These are phyloP conservation scores for Erysimum cheiri DNA, from an alignment of 441 rosid genomes.

Conservation along the genomic window DNA sequence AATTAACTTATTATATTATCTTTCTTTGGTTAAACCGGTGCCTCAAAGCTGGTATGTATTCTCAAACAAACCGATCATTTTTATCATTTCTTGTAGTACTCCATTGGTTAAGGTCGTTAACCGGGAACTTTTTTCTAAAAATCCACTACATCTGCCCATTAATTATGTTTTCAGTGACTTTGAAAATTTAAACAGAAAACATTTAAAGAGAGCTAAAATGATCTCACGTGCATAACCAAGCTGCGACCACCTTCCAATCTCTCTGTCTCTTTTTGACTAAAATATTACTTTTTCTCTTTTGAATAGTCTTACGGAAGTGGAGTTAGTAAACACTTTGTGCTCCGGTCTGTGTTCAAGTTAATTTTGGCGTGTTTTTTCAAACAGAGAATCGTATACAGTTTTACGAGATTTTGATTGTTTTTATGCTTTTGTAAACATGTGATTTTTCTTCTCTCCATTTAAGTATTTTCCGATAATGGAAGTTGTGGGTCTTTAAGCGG, in stretches of 20 bases:
- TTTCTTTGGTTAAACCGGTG: constrained; percentile 1
- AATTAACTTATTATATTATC: too few relatives aligned
- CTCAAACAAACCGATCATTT: not conserved
- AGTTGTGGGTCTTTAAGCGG: constrained; percentile 15
- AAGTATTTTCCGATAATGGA: not conserved
- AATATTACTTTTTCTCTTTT: not conserved
- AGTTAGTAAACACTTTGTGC: constrained; percentile 41
- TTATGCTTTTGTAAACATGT: constrained; percentile 17
- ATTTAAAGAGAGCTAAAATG: not conserved
- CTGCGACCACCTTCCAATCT: constrained; percentile 7
- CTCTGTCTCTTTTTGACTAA: constrained; percentile 17
- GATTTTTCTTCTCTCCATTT: not conserved
- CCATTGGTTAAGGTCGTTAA: constrained; percentile 13
- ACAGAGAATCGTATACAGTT: constrained; percentile 26
- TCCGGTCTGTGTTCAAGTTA: constrained; percentile 34
- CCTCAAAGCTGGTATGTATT: not conserved
- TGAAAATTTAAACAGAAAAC: not conserved
- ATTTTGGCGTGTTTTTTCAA: constrained; percentile 37
- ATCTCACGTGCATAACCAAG: constrained; percentile 43
- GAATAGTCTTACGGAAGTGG: constrained; percentile 35
- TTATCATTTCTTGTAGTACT: not conserved
- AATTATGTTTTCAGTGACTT: not conserved
- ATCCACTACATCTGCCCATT: not conserved
- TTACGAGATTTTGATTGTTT: constrained; percentile 32
- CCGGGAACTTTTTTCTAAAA: not conserved